Base-by-base conservation (phyloP, 2,329 filamentous ascomycete species). In the Fusarium sublunatum region DNA sequence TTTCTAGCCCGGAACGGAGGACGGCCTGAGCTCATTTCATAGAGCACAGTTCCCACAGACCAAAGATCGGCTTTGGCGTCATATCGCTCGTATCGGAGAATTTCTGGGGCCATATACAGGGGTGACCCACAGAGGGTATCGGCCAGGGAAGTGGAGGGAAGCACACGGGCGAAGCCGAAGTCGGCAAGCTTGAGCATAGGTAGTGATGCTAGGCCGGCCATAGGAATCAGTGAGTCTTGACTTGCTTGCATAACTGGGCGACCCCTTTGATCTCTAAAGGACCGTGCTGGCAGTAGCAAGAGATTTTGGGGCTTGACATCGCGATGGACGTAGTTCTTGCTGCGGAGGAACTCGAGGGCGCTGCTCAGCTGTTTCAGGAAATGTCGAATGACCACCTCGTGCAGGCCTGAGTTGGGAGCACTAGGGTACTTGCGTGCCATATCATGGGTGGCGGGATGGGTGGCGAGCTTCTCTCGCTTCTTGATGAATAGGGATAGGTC, bases 251-350 rank as follows among this genome's bases (percentile, higher is more conserved):
- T 88, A 55, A 95, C 88, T 15, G 91, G 88, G 9, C 75, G 70
- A 19, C 67, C 65, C 36, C 73, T 61, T 43, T 84, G 82, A 53
- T 85, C 82, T 53, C 89, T 82, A 74, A 91, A 95, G 46, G 87
- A 87, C 7, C 87, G 82, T 2, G 93, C 91, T 3, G 95, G 95
- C 41, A 96, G 90, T 15, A 99, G 84, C 2, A 99, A 83, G 6
- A 99, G 85, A 70, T 99, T 99, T 74, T 99, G 95, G 6, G 95
- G 95, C 75, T 99, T 99, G 71, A 99, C 91, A 74, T 99, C 95
- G 68, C 95, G 91, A 79, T 99, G 95, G 46, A 99, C 93, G 69
- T 96, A 90, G 74, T 96, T 93, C 68, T 89, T 87, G 58, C 88
- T 85, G 52, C 93, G 87, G 49, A 99, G 82, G 72, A 98, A 99